These are phyloP conservation scores for Sanghuangporus weigelae DNA, from an alignment of 1,284 basidiomycete genomes.

Conservation along the genomic window DNA sequence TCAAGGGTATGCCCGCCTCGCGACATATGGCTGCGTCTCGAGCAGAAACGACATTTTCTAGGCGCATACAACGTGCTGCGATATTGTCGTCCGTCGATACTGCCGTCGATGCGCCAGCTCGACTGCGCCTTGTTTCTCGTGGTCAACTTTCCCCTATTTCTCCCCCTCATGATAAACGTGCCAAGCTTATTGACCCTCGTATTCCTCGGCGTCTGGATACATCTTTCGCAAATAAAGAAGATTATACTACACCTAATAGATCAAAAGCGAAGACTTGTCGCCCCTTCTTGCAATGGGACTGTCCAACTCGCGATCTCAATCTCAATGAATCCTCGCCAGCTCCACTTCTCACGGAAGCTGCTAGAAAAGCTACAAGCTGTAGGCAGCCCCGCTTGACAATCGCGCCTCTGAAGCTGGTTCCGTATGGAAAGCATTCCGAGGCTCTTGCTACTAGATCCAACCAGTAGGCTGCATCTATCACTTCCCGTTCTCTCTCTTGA, in stretches of 20 bases:
- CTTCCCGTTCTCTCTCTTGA: neutral
- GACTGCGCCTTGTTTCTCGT: neutral
- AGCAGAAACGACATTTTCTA: neutral
- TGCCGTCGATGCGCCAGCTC: neutral
- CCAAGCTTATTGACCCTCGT: conserved; percentile 3
- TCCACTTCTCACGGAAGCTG: no score
- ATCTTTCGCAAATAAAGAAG: neutral
- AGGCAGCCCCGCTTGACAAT: neutral
- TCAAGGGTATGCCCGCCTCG: neutral
- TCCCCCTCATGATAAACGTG: neutral
- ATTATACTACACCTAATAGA: neutral
- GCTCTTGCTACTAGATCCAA: neutral
- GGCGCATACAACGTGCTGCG: conserved; percentile 12
- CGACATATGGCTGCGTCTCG: neutral
- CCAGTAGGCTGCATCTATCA: neutral
- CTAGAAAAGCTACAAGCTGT: neutral
- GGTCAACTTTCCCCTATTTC: neutral
- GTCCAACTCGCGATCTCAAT: neutral
- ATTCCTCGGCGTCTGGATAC: conserved; percentile 1
- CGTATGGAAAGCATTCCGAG: conserved; percentile 5
- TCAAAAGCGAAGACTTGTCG: neutral
- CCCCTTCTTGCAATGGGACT: conserved; percentile 5
- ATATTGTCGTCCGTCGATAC: conserved; percentile 6
- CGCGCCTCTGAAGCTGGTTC: conserved; percentile 4
- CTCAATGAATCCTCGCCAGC: neutral